Percentiles rank a stretch among this genome's conserved stretches.
These are phyloP conservation scores for Tuber aestivum DNA, from an alignment of 495 filamentous ascomycete species.

Conservation along the genomic window DNA sequence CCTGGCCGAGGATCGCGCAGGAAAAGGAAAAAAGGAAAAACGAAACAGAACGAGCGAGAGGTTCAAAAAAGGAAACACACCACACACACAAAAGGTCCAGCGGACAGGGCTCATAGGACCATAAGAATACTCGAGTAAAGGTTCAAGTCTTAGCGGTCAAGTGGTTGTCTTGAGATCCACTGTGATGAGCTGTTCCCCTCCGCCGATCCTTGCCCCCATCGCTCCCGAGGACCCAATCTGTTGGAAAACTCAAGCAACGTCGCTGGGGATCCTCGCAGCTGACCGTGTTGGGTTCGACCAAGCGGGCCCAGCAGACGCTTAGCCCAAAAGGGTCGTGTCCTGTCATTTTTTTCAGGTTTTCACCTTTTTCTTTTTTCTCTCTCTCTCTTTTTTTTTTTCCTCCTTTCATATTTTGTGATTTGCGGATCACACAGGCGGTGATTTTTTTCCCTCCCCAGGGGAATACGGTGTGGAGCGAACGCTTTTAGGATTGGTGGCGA, in stretches of 20 bases:
- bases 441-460: too few relatives aligned
- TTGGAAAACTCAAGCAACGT: constrained; percentile 32
- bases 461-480: not conserved
- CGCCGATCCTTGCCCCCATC: constrained; percentile 31
- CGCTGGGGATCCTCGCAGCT: constrained; percentile 33
- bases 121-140: not conserved
- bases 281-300: constrained; percentile 31
- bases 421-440: not conserved
- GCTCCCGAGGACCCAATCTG: constrained; percentile 37
- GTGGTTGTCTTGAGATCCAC: constrained; percentile 12
- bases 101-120: constrained; percentile 3
- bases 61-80: constrained; percentile 24
- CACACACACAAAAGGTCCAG: constrained; percentile 5
- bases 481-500: constrained; percentile 14
- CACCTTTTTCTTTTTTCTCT: too few relatives aligned
- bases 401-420: not conserved
- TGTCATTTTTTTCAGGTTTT: too few relatives aligned
- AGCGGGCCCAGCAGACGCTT: constrained; percentile 22
- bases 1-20: constrained; percentile 26
- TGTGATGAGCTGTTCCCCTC: constrained; percentile 40
- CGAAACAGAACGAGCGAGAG: constrained; percentile 23
- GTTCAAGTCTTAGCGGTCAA: constrained; percentile 3
- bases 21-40: constrained; percentile 24
- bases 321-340: constrained; percentile 10
- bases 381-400: constrained; percentile 15